Evolutionary conservation across 176 grass and related monocot genomes (phyloP), one percentile per base, ranked within the genome.

Genomic region (Rhynchospora pubera): DNA sequence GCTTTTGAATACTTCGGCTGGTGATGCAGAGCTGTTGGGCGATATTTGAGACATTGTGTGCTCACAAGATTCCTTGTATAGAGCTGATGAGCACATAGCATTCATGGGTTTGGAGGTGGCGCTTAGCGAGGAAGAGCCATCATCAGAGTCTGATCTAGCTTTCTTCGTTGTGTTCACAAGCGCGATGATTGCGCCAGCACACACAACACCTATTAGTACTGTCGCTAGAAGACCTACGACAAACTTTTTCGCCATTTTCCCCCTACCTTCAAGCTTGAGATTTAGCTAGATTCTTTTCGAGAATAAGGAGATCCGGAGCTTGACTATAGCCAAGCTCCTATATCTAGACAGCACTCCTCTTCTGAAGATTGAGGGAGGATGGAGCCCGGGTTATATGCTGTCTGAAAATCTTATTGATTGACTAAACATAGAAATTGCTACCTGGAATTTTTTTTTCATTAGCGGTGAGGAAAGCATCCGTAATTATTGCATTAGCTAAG

Each of bases 11-110:
- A 91, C 10, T n/a, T 92, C 86, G 14, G 56, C 48, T 16, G 92
- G 87, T 78, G 79, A 83, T 79, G 85, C 83, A 15, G 83, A 83
- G 30, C 82, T 84, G 69, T 87, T 89, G 47, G 43, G 4, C 0
- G 82, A 32, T 63, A 46, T 73, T 44, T 69, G 8, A 71, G 83
- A 84, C 18, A 98, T 83, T 34, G 90, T 94, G 53, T 65, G 87
- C 83, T 93, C 87, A 57, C 95, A 98, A 16, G 92, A 89, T 5
- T 94, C 90, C 67, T 88, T 91, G 88, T 93, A 91, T 77, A 93
- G 63, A 32, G 95, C 92, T 0, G 89, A 64, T 5, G 83, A 84
- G 85, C 95, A 98, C 60, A 94, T 52, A 22, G 90, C 87, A 57
- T 71, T 21, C 12, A 91, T 85, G 48, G 88, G 85, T 61, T 94